Conservation (phyloP, 1,139 yeast genomes). For the Candida anutae region DNA sequence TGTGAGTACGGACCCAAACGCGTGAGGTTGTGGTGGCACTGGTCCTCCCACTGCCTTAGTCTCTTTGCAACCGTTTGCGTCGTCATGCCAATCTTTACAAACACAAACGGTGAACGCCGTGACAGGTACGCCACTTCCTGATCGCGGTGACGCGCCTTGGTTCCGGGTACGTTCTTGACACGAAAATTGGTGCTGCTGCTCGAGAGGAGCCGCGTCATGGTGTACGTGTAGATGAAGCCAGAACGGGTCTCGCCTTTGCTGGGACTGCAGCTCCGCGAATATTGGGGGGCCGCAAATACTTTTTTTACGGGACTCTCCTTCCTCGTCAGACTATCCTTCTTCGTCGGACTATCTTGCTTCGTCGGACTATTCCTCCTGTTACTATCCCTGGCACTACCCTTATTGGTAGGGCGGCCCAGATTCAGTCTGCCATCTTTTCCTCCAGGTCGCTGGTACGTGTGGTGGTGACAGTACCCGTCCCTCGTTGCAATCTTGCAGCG, state of each 20-base stretch:
- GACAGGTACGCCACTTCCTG: constrained; percentile 33
- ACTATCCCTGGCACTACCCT: too few relatives aligned
- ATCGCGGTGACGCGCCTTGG: constrained; percentile 12
- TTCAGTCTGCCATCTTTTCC: too few relatives aligned
- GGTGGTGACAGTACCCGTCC: constrained; percentile 22
- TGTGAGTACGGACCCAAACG: constrained; percentile 22
- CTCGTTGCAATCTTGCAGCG: constrained; percentile 19
- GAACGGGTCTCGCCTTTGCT: constrained; percentile 1
- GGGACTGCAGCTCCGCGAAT: too few relatives aligned
- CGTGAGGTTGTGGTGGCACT: constrained; percentile 42
- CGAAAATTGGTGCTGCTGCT: constrained; percentile 20
- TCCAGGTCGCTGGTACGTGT: constrained; percentile 11
- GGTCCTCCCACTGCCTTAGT: constrained; percentile 46
- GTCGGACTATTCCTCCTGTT: too few relatives aligned
- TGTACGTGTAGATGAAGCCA: constrained; percentile 50
- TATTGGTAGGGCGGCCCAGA: too few relatives aligned
- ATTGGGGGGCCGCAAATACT: too few relatives aligned
- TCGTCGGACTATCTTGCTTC: too few relatives aligned
- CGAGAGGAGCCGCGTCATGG: constrained; percentile 33
- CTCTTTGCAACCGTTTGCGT: constrained; percentile 36
- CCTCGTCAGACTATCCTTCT: too few relatives aligned
- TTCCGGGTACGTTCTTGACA: constrained; percentile 26
- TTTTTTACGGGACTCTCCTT: too few relatives aligned
- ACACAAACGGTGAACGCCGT: constrained; percentile 26
- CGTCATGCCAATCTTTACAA: constrained; percentile 53